Conservation (phyloP, 129 eudicot genomes). For the Flaveria ramosissima region DNA sequence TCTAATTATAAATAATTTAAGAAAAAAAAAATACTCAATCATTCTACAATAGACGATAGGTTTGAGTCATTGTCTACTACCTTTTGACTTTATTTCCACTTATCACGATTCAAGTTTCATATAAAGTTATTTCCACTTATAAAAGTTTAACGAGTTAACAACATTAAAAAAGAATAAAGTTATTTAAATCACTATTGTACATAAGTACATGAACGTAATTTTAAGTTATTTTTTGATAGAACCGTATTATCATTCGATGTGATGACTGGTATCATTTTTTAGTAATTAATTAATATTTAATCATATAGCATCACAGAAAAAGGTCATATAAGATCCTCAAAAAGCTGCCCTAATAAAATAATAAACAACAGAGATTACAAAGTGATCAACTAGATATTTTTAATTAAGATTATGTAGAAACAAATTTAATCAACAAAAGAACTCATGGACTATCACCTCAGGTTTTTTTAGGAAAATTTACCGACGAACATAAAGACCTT, state of each 20-base stretch:
- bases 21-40: not conserved
- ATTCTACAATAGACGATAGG: conserved; percentile 4
- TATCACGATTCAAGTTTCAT: conserved; percentile 8
- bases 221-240: not conserved
- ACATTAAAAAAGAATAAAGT: not conserved
- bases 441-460: no score
- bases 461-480: no score
- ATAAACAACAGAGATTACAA: not conserved
- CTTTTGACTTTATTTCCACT: conserved; percentile 35
- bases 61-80: conserved; percentile 28
- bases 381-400: not conserved
- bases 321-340: conserved; percentile 6
- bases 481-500: no score
- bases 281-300: not conserved
- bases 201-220: not conserved
- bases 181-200: not conserved
- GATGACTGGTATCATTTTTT: not conserved
- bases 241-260: not conserved
- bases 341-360: not conserved
- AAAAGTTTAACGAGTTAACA: not conserved
- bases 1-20: no score
- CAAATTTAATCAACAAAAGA: not conserved
- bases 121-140: not conserved
- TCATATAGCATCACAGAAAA: conserved; percentile 10
- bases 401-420: not conserved